A percentile compares a stretch with the other conserved stretches of the same genome.
These are phyloP conservation scores for Penicillium pancosmium DNA, from an alignment of 495 filamentous ascomycete species.

Conservation along the genomic window DNA sequence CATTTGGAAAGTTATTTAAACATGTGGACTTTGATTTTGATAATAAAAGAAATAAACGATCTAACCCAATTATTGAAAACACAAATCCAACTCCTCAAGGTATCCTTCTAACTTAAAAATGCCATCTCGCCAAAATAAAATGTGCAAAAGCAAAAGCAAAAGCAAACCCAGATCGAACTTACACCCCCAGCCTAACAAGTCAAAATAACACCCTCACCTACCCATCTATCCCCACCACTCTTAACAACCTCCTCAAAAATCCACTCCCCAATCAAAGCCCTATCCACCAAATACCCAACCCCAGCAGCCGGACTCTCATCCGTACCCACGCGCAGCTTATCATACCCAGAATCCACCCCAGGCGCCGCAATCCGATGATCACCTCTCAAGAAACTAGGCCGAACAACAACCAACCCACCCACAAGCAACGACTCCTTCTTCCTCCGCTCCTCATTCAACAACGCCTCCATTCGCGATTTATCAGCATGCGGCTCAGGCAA, in stretches of 20 bases:
- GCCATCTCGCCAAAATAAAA: too few species aligned
- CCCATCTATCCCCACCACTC: conserved; percentile 36
- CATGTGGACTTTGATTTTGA: background rate
- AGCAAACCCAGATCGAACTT: background rate
- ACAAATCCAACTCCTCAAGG: too few species aligned
- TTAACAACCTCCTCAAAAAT: conserved; percentile 43
- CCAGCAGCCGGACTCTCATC: conserved; percentile 37
- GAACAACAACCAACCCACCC: conserved; percentile 33
- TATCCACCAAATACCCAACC: conserved; percentile 42
- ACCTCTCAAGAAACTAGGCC: conserved; percentile 38
- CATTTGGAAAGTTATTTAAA: background rate
- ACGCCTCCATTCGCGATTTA: conserved; percentile 42
- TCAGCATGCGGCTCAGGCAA: conserved; percentile 39
- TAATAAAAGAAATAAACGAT: too few species aligned
- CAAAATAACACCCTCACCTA: conserved; percentile 39
- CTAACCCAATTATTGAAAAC: too few species aligned
- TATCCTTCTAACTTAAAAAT: too few species aligned
- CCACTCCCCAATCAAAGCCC: conserved; percentile 45
- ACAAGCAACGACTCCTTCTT: conserved; percentile 22
- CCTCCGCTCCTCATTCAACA: conserved; percentile 17
- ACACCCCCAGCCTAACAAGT: conserved; percentile 35
- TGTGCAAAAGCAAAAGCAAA: background rate
- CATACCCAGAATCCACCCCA: conserved; percentile 16
- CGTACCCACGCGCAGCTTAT: conserved; percentile 35
- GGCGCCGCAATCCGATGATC: conserved; percentile 23